These are phyloP conservation scores for Sugiyamaella americana DNA, from an alignment of 805 yeast species.

Conservation along the genomic window DNA sequence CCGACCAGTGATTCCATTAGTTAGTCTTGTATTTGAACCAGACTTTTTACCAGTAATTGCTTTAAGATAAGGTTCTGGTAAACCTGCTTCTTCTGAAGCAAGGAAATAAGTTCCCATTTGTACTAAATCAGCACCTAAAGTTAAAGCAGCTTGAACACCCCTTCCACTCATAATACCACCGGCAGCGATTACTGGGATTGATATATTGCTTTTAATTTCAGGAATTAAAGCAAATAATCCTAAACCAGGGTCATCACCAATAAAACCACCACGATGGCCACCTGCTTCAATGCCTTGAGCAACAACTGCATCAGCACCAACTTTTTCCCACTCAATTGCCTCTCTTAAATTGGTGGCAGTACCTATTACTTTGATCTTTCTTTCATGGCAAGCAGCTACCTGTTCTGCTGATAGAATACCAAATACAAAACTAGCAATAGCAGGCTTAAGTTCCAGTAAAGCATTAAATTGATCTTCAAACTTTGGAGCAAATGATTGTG, in stretches of 20 bases:
- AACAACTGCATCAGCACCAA: conserved; percentile 43
- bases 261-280: conserved; percentile 54
- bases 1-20: conserved; percentile 21
- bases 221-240: conserved; percentile 24
- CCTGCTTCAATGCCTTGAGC: conserved; percentile 62
- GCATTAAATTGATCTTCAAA: conserved; percentile 19
- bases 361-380: conserved; percentile 41
- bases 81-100: conserved; percentile 31
- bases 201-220: conserved; percentile 17
- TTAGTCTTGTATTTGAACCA: conserved; percentile 14
- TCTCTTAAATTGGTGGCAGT: conserved; percentile 45
- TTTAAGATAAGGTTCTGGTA: conserved; percentile 14
- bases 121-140: conserved; percentile 45
- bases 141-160: conserved; percentile 31
- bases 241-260: conserved; percentile 31
- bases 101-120: conserved; percentile 53
- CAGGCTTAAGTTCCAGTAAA: conserved; percentile 33
- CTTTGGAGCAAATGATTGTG: conserved; percentile 13
- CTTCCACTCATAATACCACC: conserved; percentile 45
- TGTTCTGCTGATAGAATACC: conserved; percentile 38
- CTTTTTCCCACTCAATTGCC: conserved; percentile 29
- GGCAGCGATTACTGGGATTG: conserved; percentile 38
- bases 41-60: conserved; percentile 8
- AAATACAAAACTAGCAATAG: conserved; percentile 48
- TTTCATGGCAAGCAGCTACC: conserved; percentile 32